Evolutionary conservation across 1,284 basidiomycete genomes (phyloP).

Genomic region (Moesziomyces sp.): DNA sequence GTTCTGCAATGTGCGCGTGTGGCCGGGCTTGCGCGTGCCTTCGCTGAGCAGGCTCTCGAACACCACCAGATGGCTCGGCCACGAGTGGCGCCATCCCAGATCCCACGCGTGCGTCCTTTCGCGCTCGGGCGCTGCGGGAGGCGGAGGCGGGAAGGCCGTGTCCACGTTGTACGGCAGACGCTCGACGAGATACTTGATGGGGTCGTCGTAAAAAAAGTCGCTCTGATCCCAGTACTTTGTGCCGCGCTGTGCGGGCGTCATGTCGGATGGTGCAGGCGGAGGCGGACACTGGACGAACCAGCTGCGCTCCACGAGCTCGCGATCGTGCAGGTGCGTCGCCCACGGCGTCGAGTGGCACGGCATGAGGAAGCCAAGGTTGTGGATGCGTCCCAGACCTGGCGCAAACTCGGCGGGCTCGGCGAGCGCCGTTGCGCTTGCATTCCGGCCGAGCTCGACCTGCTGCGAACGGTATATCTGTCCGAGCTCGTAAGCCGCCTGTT

Average conservation of each 20-base stretch:
- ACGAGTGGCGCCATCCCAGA: conserved; percentile 75
- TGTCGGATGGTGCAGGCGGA: conserved; percentile 6
- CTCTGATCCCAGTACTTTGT: conserved; percentile 82
- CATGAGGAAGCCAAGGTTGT: conserved; percentile 84
- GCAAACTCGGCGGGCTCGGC: conserved; percentile 58
- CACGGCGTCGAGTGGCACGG: conserved; percentile 99
- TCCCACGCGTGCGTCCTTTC: conserved; percentile 24
- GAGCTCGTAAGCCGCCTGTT: conserved; percentile 38
- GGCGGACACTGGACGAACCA: conserved; percentile 61
- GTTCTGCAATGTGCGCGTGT: conserved; percentile 68
- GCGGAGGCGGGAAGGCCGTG: conserved; percentile 73
- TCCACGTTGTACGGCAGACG: conserved; percentile 78
- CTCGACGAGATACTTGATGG: conserved; percentile 75
- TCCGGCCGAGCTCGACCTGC: conserved; percentile 3
- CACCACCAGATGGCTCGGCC: conserved; percentile 82
- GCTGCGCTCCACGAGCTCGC: conserved; percentile 25
- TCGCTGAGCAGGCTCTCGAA: conserved; percentile 77
- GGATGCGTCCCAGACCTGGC: conserved; percentile 50
- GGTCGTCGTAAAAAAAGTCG: conserved; percentile 82
- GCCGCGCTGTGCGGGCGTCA: conserved; percentile 10
- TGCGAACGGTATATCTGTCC: conserved; percentile 27
- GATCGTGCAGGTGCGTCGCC: conserved; percentile 84
- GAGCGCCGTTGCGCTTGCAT: conserved; percentile 67
- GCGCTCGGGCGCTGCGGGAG: not conserved
- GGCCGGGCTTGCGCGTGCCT: conserved; percentile 36